These are phyloP conservation scores for Zelonia costaricensis DNA, from an alignment of 208 protist species.

Conservation along the genomic window DNA sequence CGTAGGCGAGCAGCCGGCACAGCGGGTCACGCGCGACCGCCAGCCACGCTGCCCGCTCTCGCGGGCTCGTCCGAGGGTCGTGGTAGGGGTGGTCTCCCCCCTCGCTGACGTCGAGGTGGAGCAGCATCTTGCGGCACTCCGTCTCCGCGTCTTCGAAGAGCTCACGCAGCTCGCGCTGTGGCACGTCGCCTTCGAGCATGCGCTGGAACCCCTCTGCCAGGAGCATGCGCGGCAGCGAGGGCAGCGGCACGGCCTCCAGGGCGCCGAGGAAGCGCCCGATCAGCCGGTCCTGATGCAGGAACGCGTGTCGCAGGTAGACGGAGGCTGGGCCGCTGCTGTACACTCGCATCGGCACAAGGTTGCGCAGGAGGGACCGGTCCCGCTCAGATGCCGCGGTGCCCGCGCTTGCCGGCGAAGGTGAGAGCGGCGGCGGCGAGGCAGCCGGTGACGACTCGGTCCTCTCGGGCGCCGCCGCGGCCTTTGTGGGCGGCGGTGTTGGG, in stretches of 20 bases:
- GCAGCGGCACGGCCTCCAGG: constrained; percentile 73
- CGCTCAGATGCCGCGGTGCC: not conserved
- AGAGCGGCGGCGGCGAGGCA: not conserved
- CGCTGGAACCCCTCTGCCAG: constrained; percentile 81
- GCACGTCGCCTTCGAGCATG: constrained; percentile 61
- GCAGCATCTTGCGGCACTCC: constrained; percentile 54
- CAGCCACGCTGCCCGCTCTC: constrained; percentile 29
- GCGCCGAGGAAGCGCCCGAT: constrained; percentile 56
- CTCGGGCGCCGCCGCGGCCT: not conserved
- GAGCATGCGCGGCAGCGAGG: constrained; percentile 76
- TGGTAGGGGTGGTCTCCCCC: constrained; percentile 1
- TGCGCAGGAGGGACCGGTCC: constrained; percentile 70
- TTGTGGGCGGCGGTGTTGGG: too few relatives aligned
- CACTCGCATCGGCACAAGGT: constrained; percentile 76
- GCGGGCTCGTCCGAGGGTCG: not conserved
- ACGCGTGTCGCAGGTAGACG: constrained; percentile 66
- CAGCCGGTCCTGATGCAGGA: constrained; percentile 66
- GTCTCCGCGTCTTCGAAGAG: constrained; percentile 78
- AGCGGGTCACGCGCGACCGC: constrained; percentile 60
- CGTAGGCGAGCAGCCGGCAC: constrained; percentile 65
- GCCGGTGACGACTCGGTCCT: too few relatives aligned
- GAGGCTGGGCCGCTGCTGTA: constrained; percentile 54
- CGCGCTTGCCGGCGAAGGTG: not conserved
- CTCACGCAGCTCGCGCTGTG: constrained; percentile 76
- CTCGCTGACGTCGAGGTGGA: constrained; percentile 31